Conservation (phyloP, 139 green algal genomes). For the Edaphochlamys debaryana region DNA sequence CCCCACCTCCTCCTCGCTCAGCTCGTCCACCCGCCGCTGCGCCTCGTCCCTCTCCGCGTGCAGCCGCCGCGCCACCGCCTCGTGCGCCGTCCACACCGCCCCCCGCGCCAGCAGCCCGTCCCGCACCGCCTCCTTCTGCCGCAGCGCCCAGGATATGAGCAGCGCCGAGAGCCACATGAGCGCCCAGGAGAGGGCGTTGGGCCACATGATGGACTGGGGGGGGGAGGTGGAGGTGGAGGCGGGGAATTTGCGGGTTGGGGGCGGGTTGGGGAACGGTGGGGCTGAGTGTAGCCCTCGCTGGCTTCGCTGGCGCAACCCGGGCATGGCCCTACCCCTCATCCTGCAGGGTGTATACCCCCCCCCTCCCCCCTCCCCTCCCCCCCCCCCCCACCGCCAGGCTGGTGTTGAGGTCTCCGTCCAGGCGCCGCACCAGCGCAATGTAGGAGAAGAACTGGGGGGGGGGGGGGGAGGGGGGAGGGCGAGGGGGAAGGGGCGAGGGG, state of each 20-base stretch:
- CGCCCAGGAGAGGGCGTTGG: slow-evolving; percentile 55
- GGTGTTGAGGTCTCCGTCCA: slow-evolving; percentile 52
- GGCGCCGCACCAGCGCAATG: slow-evolving; percentile 50
- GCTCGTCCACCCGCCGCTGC: slow-evolving; percentile 42
- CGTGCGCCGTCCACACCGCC: slow-evolving; percentile 56
- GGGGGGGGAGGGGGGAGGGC: too few relatives aligned
- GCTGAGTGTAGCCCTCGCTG: too few relatives aligned
- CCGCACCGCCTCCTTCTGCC: slow-evolving; percentile 56
- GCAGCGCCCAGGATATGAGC: slow-evolving; percentile 49
- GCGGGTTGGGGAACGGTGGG: not conserved
- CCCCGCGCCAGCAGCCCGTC: slow-evolving; percentile 50
- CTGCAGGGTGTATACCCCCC: not conserved
- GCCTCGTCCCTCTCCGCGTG: slow-evolving; percentile 46
- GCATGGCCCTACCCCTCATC: not conserved
- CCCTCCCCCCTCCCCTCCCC: not conserved
- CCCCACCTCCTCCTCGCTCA: slow-evolving; percentile 54
- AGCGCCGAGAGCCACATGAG: slow-evolving; percentile 51
- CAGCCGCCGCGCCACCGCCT: slow-evolving; percentile 44
- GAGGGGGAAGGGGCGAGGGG: too few relatives aligned
- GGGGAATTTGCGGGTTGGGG: not conserved
- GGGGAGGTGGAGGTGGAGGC: not conserved
- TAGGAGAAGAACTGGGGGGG: slow-evolving; percentile 65
- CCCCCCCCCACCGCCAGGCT: not conserved
- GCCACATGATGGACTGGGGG: slow-evolving; percentile 49
- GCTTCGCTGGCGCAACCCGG: too few relatives aligned